A percentile compares a stretch with the other conserved stretches of the same genome.
These are phyloP conservation scores for Fusarium palustre DNA, from an alignment of 2,329 filamentous ascomycete species.

Conservation along the genomic window DNA sequence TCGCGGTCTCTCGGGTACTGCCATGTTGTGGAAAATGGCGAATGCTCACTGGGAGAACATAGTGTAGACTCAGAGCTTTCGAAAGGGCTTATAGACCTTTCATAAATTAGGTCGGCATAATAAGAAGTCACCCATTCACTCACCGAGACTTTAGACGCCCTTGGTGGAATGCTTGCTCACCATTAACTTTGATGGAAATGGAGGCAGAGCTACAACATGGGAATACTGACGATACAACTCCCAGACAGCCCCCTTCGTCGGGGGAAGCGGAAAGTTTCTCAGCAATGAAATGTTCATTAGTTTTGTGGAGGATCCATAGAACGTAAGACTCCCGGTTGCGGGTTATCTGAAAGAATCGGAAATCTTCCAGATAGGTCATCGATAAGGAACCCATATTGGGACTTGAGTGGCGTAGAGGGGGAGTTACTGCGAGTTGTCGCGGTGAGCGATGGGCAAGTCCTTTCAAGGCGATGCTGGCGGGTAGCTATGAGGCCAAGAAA, in stretches of 20 bases:
- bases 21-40: not conserved
- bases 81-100: not conserved
- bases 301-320: conserved; percentile 2
- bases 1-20: not conserved
- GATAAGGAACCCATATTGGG: conserved; percentile 2
- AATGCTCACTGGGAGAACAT: not conserved
- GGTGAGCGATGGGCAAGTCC: not conserved
- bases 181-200: not conserved
- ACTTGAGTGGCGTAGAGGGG: not conserved
- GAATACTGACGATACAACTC: conserved; percentile 1
- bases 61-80: not conserved
- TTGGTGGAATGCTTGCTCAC: conserved; percentile 1
- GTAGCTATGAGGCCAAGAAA: not conserved
- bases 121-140: not conserved
- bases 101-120: not conserved
- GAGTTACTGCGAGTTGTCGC: not conserved
- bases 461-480: not conserved
- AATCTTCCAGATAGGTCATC: conserved; percentile 1
- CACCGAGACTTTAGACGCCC: not conserved
- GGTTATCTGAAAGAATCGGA: conserved; percentile 6
- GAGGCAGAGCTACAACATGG: not conserved
- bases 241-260: not conserved
- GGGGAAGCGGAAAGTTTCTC: conserved; percentile 4
- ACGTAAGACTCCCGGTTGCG: conserved; percentile 1
- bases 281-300: not conserved